A percentile compares a stretch with the other conserved stretches of the same genome.
Evolutionary conservation across 495 filamentous ascomycete genomes (phyloP).

Genomic region (Penicillium fimorum): DNA sequence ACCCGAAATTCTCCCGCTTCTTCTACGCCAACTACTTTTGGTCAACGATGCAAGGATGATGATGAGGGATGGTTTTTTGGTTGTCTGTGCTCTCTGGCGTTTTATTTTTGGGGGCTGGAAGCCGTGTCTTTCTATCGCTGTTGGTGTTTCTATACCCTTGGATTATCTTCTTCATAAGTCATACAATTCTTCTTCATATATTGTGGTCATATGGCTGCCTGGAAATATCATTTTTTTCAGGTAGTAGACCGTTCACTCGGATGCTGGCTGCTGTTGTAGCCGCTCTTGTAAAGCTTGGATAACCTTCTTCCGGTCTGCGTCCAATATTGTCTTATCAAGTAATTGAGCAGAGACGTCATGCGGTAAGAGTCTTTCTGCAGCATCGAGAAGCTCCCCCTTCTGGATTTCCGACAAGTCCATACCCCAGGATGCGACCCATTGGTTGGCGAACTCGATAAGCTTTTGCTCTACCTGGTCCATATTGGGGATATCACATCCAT

Average conservation of each 20-base stretch:
- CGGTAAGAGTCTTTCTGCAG: slow-evolving; percentile 33
- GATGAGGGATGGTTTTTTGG: background rate
- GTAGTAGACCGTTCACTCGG: background rate
- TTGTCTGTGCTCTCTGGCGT: slow-evolving; percentile 17
- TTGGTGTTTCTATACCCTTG: slow-evolving; percentile 29
- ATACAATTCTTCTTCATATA: slow-evolving; percentile 6
- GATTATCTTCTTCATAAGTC: slow-evolving; percentile 15
- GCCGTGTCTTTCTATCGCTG: slow-evolving; percentile 7
- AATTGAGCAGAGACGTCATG: slow-evolving; percentile 17
- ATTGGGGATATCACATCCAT: slow-evolving; percentile 48
- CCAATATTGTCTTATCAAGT: slow-evolving; percentile 21
- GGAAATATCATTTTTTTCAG: background rate
- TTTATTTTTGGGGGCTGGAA: slow-evolving; percentile 22
- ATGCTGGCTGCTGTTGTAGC: background rate
- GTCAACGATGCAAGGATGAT: slow-evolving; percentile 66
- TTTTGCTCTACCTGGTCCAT: slow-evolving; percentile 40
- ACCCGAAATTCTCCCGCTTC: slow-evolving; percentile 83
- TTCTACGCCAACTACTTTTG: slow-evolving; percentile 98
- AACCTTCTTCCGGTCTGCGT: slow-evolving; percentile 27
- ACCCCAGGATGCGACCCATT: slow-evolving; percentile 38
- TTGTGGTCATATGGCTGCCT: background rate
- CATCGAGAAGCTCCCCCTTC: slow-evolving; percentile 33
- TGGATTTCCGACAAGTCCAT: slow-evolving; percentile 15
- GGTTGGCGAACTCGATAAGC: slow-evolving; percentile 25
- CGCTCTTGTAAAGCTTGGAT: slow-evolving; percentile 19